These are phyloP conservation scores for Alternaria arborescens DNA, from an alignment of 2,329 filamentous ascomycete species.

Conservation along the genomic window DNA sequence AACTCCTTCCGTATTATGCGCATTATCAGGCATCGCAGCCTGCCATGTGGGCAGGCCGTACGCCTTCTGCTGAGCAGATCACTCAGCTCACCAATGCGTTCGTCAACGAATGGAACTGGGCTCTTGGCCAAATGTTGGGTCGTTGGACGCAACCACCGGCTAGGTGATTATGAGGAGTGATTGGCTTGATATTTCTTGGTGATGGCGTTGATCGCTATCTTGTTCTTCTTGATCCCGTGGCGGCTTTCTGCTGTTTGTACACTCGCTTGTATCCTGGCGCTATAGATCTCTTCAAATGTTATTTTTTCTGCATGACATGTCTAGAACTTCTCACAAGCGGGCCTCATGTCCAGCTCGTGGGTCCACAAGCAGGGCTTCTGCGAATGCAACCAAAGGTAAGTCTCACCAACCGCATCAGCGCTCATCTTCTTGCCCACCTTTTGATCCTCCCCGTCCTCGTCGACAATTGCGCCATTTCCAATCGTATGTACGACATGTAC, in stretches of 20 bases:
- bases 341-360: slow-evolving; percentile 62
- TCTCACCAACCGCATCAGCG: slow-evolving; percentile 65
- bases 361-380: slow-evolving; percentile 62
- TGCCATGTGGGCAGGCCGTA: slow-evolving; percentile 73
- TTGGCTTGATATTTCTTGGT: neutral
- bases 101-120: slow-evolving; percentile 71
- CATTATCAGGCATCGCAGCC: slow-evolving; percentile 67
- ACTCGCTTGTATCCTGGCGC: neutral
- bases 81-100: slow-evolving; percentile 69
- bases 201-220: slow-evolving; percentile 4
- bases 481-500: slow-evolving; percentile 68
- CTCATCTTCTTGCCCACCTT: slow-evolving; percentile 64
- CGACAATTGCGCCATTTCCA: slow-evolving; percentile 63
- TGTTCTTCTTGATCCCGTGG: neutral
- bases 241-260: neutral
- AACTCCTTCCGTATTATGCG: slow-evolving; percentile 69
- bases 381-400: slow-evolving; percentile 62
- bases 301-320: neutral
- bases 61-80: slow-evolving; percentile 65
- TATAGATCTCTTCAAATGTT: neutral
- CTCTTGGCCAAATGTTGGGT: slow-evolving; percentile 70
- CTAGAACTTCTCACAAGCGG: slow-evolving; percentile 60
- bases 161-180: slow-evolving; percentile 6
- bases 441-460: slow-evolving; percentile 60
- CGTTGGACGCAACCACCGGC: slow-evolving; percentile 70